These are phyloP conservation scores for Tuber borchii DNA, from an alignment of 495 filamentous ascomycete species.

Conservation along the genomic window DNA sequence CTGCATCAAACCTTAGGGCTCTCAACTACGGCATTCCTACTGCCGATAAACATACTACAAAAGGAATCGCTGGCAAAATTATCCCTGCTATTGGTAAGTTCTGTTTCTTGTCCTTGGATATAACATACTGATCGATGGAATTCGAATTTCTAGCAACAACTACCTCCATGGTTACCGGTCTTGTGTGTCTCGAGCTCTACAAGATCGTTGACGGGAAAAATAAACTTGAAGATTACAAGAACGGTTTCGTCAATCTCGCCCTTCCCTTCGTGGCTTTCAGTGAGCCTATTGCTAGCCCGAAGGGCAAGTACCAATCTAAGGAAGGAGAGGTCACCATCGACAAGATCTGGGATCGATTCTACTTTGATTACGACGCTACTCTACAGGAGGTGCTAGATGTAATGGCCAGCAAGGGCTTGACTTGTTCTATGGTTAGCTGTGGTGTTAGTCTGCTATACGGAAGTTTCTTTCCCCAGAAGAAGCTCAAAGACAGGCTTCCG, in stretches of 20 bases:
- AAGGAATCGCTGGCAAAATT: constrained; percentile 99
- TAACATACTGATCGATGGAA: constrained; percentile 7
- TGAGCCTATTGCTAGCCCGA: constrained; percentile 86
- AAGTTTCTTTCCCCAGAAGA: constrained; percentile 81
- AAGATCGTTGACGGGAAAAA: constrained; percentile 94
- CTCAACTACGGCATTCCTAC: constrained; percentile 94
- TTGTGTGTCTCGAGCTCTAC: constrained; percentile 88
- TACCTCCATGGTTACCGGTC: constrained; percentile 87
- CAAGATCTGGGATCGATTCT: constrained; percentile 97
- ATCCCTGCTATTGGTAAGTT: constrained; percentile 78
- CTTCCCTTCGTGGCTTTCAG: constrained; percentile 97
- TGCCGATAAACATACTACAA: constrained; percentile 89
- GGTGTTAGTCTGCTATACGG: constrained; percentile 96
- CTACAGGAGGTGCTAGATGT: constrained; percentile 73
- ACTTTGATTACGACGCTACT: constrained; percentile 71
- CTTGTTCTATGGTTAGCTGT: constrained; percentile 87
- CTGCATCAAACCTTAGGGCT: constrained; percentile 90
- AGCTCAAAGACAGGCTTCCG: constrained; percentile 73
- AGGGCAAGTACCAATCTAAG: constrained; percentile 71
- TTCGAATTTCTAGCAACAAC: constrained; percentile 54
- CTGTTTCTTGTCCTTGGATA: background rate
- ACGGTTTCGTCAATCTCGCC: constrained; percentile 95
- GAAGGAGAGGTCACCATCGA: constrained; percentile 78
- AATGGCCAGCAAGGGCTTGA: constrained; percentile 72
- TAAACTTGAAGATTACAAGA: constrained; percentile 97